phyloP scores from a whole-genome alignment of 2,329 filamentous ascomycete genomes.

The Talaromyces marneffei region DNA sequence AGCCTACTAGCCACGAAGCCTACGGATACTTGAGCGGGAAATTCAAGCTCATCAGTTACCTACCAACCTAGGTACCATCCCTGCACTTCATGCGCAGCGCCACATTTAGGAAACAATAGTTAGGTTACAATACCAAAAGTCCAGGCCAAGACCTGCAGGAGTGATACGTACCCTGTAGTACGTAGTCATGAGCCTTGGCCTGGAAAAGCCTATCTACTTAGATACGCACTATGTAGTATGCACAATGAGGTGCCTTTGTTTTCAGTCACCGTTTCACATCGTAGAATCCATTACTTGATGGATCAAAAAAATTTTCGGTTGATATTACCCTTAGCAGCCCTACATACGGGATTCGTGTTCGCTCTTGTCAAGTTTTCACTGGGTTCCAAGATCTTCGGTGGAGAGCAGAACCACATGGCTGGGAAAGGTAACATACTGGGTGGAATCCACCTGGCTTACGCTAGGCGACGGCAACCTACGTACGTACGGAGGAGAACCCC shows the following conservation, averaged over 20 bases:
- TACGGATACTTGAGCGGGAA: not conserved
- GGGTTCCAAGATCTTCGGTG: not conserved
- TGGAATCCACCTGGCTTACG: not conserved
- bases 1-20: no score
- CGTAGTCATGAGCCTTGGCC: not conserved
- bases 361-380: not conserved
- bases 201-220: not conserved
- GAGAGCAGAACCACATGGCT: not conserved
- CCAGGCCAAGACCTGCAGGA: not conserved
- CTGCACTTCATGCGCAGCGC: not conserved
- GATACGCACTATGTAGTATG: no score
- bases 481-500: not conserved
- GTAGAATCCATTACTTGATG: not conserved
- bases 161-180: no score
- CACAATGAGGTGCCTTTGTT: not conserved
- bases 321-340: not conserved
- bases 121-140: not conserved
- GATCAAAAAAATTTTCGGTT: not conserved
- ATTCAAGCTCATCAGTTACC: not conserved
- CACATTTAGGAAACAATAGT: not conserved
- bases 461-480: not conserved
- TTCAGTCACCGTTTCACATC: not conserved
- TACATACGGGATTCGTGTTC: not conserved
- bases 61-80: not conserved
- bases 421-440: not conserved